Percentiles rank a stretch among this genome's conserved stretches.
Conservation (phyloP, 495 filamentous ascomycete genomes). For the Endocarpon pusillum region DNA sequence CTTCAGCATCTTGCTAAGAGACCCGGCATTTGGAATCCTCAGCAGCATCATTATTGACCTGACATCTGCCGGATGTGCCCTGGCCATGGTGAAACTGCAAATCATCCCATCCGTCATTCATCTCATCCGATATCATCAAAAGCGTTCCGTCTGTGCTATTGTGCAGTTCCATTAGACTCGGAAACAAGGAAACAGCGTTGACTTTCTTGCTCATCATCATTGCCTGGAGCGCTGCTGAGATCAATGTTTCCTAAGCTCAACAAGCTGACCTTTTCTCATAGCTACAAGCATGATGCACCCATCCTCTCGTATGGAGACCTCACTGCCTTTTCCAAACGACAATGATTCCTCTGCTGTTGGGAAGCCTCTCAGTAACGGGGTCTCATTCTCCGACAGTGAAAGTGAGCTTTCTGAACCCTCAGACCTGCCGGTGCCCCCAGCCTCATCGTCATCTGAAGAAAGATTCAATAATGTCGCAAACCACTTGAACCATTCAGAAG, state of each 20-base stretch:
- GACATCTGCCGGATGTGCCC: conserved; percentile 6
- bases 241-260: no score
- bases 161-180: conserved; percentile 11
- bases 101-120: conserved; percentile 25
- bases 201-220: no score
- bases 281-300: conserved; percentile 37
- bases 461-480: no score
- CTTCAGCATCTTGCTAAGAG: no score
- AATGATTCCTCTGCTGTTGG: conserved; percentile 12
- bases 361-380: conserved; percentile 6
- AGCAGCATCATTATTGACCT: no score
- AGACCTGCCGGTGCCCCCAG: conserved; percentile 19
- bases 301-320: no score
- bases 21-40: no score
- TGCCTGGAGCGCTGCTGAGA: no score
- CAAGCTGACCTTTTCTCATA: conserved; percentile 30
- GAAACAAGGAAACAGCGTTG: no score
- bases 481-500: no score
- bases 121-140: conserved; percentile 24
- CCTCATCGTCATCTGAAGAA: conserved; percentile 14
- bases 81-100: conserved; percentile 8
- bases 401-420: conserved; percentile 33
- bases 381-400: conserved; percentile 28
- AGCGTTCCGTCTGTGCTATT: conserved; percentile 18
- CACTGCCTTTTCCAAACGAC: conserved; percentile 11